Base-by-base conservation (phyloP, 2,329 filamentous ascomycete species). In the Nannizziopsis arthrosporioides region DNA sequence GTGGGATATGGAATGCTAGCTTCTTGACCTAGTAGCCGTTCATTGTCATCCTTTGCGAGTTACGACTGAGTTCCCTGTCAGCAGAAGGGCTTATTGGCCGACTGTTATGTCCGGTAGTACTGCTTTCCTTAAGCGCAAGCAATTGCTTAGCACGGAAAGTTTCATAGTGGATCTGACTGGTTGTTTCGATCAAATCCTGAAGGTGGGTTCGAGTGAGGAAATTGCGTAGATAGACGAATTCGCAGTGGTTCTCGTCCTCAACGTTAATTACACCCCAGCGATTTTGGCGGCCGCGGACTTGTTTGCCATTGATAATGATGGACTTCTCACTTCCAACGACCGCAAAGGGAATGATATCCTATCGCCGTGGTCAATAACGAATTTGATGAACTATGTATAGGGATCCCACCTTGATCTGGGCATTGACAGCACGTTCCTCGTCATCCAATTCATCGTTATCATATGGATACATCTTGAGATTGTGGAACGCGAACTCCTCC, bases 401-500 rank as follows among this genome's bases (percentile, higher is more conserved):
- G 7, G 18, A 39, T 32, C 72, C 53, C 72, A 93, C 89, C 85
- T 96, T 96, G 74, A 98, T 98, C 66, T 94, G 85, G 51, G 80
- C 81, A 73, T 96, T 96, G 71, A 94, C 76, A 53, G 82, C 82
- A 61, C 87, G 84, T 75, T 98, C 92, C 75, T 98, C 92, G 56
- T 92, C 85, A 64, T 98, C 92, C 60, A 96, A 84, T 76, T 98
- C 92, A 62, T 98, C 92, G 66, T 95, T 96, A 70, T 98, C 92
- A 69, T 98, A 98, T 52, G 92, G 92, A 77, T 94, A 98, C 92
- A 98, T 98, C 78, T 94, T 90, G 64, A 98, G 80, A 77, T 96
- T 96, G 80, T 98, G 92, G 84, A 98, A 98, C 51, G 85, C 76
- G 68, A 98, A 98, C 70, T 98, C 92, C 77, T 96, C 92, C 84